Percentiles rank a stretch among this genome's conserved stretches.
phyloP scores from a whole-genome alignment of 108 stramenopile genomes.

The Cylindrotheca closterium region DNA sequence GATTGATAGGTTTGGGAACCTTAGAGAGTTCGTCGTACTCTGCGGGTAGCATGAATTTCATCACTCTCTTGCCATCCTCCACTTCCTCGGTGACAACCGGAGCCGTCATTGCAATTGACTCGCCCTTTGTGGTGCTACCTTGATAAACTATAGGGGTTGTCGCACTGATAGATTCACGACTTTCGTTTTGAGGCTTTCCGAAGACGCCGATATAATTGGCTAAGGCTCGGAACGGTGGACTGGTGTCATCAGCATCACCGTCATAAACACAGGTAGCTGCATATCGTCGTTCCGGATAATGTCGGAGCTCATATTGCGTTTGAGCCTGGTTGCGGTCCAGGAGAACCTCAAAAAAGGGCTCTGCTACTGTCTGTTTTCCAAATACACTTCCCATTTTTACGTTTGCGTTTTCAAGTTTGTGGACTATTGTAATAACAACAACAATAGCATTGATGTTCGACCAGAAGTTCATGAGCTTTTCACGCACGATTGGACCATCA shows the following conservation, averaged over 20 bases:
- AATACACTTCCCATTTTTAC: constrained; percentile 74
- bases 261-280: constrained; percentile 26
- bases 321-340: constrained; percentile 33
- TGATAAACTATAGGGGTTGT: constrained; percentile 81
- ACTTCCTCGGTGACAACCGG: constrained; percentile 58
- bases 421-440: too few species aligned
- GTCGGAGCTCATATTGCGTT: constrained; percentile 70
- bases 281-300: constrained; percentile 56
- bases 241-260: constrained; percentile 27
- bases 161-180: constrained; percentile 61
- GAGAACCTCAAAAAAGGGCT: constrained; percentile 64
- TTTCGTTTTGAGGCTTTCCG: constrained; percentile 72
- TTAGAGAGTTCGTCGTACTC: constrained; percentile 69
- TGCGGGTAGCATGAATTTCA: constrained; percentile 86
- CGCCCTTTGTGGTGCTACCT: constrained; percentile 6
- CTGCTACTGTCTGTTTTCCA: constrained; percentile 68
- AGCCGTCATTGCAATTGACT: constrained; percentile 74
- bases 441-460: too few species aligned
- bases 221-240: constrained; percentile 55
- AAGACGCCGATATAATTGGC: constrained; percentile 88
- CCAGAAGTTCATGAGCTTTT: too few species aligned
- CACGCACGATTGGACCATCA: too few species aligned
- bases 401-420: background rate
- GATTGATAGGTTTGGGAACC: constrained; percentile 83
- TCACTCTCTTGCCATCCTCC: constrained; percentile 40